A percentile compares a stretch with the other conserved stretches of the same genome.
These are phyloP conservation scores for Syzygium oleosum DNA, from an alignment of 345 rosid species.

Conservation along the genomic window DNA sequence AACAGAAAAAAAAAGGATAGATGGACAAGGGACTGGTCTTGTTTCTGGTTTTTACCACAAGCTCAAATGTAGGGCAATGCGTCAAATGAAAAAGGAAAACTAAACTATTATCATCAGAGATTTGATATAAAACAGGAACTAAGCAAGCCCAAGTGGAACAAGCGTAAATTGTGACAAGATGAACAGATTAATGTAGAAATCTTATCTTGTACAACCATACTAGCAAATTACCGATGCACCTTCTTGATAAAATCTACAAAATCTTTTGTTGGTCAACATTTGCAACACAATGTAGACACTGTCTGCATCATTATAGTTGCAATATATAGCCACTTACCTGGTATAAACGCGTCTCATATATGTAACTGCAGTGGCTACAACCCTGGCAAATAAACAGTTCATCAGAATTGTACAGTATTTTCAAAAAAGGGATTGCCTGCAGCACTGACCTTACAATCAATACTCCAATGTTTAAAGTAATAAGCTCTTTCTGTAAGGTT, in stretches of 20 bases:
- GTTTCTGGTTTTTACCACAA: background rate
- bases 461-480: background rate
- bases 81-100: background rate
- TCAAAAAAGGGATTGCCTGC: background rate
- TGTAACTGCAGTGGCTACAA: constrained; percentile 82
- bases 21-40: background rate
- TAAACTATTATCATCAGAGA: background rate
- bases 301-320: background rate
- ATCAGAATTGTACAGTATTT: background rate
- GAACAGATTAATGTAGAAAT: background rate
- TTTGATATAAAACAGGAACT: background rate
- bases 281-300: background rate
- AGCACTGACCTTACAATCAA: background rate
- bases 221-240: background rate
- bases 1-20: background rate
- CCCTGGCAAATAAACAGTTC: constrained; percentile 43
- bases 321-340: constrained; percentile 29
- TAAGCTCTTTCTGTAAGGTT: background rate
- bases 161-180: background rate
- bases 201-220: background rate
- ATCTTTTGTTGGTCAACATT: background rate
- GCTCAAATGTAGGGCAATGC: background rate
- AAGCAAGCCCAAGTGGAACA: background rate
- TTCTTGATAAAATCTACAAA: background rate
- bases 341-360: constrained; percentile 95